Conservation (phyloP, 2,329 filamentous ascomycete species). For the Colletotrichum liaoningense region DNA sequence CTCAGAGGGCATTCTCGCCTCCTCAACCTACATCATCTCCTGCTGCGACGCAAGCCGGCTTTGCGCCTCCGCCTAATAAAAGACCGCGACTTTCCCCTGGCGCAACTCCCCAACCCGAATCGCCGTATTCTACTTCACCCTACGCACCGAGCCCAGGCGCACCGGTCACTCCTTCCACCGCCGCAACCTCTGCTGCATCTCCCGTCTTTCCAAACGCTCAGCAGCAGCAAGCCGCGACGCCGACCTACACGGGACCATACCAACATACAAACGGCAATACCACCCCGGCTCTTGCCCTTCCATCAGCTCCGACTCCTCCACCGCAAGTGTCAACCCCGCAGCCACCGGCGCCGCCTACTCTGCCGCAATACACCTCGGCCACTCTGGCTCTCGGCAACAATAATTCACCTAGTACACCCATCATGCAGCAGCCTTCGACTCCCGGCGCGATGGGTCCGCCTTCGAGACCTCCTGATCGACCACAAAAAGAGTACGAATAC, state of each 20-base stretch:
- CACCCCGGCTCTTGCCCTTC: constrained; percentile 39
- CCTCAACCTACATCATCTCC: constrained; percentile 72
- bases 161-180: constrained; percentile 52
- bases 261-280: constrained; percentile 48
- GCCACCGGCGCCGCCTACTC: constrained; percentile 25
- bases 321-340: constrained; percentile 38
- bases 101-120: constrained; percentile 74
- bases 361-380: constrained; percentile 38
- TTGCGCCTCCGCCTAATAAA: constrained; percentile 75
- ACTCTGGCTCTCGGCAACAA: constrained; percentile 35
- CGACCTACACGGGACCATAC: constrained; percentile 50
- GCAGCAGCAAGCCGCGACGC: constrained; percentile 40
- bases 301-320: constrained; percentile 37
- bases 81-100: constrained; percentile 78
- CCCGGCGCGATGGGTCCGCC: constrained; percentile 66
- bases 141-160: constrained; percentile 60
- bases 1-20: constrained; percentile 70
- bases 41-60: constrained; percentile 64
- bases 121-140: constrained; percentile 67
- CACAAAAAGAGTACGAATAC: constrained; percentile 72
- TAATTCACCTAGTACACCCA: constrained; percentile 19
- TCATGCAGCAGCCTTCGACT: constrained; percentile 40
- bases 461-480: constrained; percentile 70
- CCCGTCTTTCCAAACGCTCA: constrained; percentile 44
- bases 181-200: constrained; percentile 49